These are phyloP conservation scores for Oropetium thomaeum DNA, from an alignment of 176 grass and related monocot species.

Conservation along the genomic window DNA sequence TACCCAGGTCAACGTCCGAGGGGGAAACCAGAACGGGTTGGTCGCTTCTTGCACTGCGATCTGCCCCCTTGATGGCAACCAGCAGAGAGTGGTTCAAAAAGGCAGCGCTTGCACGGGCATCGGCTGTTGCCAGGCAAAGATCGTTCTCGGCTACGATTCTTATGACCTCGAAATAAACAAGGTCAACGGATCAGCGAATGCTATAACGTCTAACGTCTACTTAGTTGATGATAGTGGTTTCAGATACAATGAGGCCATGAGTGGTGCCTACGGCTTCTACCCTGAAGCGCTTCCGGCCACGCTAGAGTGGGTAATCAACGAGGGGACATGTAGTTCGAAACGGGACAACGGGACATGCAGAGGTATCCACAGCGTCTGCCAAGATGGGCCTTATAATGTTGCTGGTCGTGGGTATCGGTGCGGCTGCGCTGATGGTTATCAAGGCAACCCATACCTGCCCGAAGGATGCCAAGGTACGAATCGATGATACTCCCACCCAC, in stretches of 20 bases:
- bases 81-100: too few species aligned
- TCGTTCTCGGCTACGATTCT: conserved; percentile 15
- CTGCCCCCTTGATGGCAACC: too few species aligned
- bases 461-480: conserved; percentile 36
- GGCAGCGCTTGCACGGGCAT: conserved; percentile 49
- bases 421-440: conserved; percentile 10
- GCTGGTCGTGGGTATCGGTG: conserved; percentile 51
- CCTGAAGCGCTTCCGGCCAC: not conserved
- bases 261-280: too few species aligned
- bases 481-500: too few species aligned
- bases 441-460: conserved; percentile 50
- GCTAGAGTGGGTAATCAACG: conserved; percentile 47
- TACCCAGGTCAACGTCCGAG: not conserved
- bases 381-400: too few species aligned
- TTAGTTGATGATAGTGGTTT: not conserved
- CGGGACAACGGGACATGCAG: too few species aligned
- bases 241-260: not conserved
- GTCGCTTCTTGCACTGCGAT: not conserved
- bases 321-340: too few species aligned
- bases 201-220: not conserved
- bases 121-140: conserved; percentile 36
- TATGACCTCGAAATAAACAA: conserved; percentile 12
- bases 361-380: conserved; percentile 37
- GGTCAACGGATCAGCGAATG: not conserved
- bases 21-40: not conserved